These are phyloP conservation scores for Trypanosoma vivax DNA, from an alignment of 208 protist species.

Conservation along the genomic window DNA sequence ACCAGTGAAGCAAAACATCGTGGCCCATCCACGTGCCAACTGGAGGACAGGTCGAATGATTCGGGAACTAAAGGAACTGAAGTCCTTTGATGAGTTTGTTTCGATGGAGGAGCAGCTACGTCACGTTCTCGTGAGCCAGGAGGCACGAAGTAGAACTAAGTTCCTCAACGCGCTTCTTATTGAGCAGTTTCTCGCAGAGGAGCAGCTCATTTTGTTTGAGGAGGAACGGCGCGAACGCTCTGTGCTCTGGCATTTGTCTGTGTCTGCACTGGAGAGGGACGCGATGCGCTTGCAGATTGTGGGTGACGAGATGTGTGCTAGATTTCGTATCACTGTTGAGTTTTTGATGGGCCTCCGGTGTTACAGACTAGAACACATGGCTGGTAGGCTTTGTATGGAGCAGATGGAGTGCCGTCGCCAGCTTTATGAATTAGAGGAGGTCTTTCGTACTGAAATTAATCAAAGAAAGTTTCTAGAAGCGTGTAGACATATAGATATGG, in stretches of 20 bases:
- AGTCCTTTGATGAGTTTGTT: slow-evolving; percentile 18
- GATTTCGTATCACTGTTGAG: background rate
- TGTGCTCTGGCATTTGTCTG: background rate
- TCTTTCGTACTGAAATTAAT: slow-evolving; percentile 13
- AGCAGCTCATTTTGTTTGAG: slow-evolving; percentile 18
- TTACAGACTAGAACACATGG: background rate
- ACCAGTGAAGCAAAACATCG: background rate
- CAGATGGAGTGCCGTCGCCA: slow-evolving; percentile 1
- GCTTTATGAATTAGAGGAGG: slow-evolving; percentile 1
- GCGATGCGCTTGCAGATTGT: background rate
- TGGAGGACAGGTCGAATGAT: slow-evolving; percentile 59
- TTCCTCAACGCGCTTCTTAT: slow-evolving; percentile 25
- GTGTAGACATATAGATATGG: slow-evolving; percentile 20
- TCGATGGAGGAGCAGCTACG: slow-evolving; percentile 49
- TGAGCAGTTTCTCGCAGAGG: slow-evolving; percentile 42
- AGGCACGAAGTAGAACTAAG: slow-evolving; percentile 43
- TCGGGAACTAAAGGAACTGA: slow-evolving; percentile 39
- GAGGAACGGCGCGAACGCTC: slow-evolving; percentile 28
- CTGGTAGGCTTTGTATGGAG: background rate
- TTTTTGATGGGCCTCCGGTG: background rate
- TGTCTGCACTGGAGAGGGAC: background rate
- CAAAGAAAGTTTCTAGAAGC: slow-evolving; percentile 13
- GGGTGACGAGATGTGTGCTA: slow-evolving; percentile 15
- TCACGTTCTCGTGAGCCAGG: slow-evolving; percentile 35
- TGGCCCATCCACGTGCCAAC: slow-evolving; percentile 2